phyloP scores from a whole-genome alignment of 345 rosid genomes.

The Gossypium anomalum region DNA sequence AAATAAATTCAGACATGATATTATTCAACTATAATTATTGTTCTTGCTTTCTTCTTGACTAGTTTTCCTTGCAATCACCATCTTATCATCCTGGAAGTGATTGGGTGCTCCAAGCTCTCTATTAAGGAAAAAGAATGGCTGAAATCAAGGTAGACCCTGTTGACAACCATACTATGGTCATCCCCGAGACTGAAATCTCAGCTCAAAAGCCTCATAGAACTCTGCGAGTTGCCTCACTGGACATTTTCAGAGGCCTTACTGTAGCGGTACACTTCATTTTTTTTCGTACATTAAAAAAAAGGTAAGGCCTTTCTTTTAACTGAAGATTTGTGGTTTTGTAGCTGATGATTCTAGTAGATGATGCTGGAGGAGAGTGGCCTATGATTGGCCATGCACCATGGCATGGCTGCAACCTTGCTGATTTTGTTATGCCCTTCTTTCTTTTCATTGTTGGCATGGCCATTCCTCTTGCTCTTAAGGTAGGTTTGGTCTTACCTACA shows the following conservation, averaged over 20 bases:
- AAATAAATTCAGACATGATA: not conserved
- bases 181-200: slow-evolving; percentile 27
- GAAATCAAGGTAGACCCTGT: slow-evolving; percentile 43
- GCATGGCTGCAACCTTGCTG: slow-evolving; percentile 90
- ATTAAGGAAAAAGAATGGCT: slow-evolving; percentile 27
- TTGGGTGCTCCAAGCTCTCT: not conserved
- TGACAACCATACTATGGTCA: slow-evolving; percentile 31
- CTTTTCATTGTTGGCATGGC: slow-evolving; percentile 89
- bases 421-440: slow-evolving; percentile 95
- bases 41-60: slow-evolving; percentile 62
- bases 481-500: slow-evolving; percentile 6
- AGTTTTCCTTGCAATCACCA: not conserved
- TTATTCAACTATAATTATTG: slow-evolving; percentile 62
- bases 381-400: slow-evolving; percentile 79
- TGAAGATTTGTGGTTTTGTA: slow-evolving; percentile 11
- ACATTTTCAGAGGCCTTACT: slow-evolving; percentile 86
- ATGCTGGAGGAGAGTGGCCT: slow-evolving; percentile 93
- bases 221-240: slow-evolving; percentile 65
- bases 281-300: not conserved
- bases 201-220: slow-evolving; percentile 20
- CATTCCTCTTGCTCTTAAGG: slow-evolving; percentile 83
- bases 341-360: slow-evolving; percentile 91
- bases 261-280: slow-evolving; percentile 50
- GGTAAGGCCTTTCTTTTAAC: not conserved
- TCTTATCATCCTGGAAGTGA: not conserved